These are phyloP conservation scores for Zygosaccharomyces gambellarensis DNA, from an alignment of 805 yeast species.

Conservation along the genomic window DNA sequence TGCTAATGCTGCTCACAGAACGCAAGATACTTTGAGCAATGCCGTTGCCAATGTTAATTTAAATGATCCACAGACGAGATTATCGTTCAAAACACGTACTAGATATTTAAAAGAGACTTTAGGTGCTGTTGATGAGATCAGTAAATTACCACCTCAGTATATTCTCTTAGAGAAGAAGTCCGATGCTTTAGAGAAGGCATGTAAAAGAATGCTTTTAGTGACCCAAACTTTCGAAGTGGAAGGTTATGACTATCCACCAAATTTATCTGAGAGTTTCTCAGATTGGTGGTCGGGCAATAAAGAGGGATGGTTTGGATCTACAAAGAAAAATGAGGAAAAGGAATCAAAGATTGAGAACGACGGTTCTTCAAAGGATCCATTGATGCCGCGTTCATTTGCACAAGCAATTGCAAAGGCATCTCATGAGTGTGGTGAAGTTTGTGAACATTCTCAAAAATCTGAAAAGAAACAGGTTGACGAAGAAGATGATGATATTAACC, in stretches of 20 bases:
- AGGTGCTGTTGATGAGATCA: slow-evolving; percentile 60
- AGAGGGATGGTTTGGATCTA: slow-evolving; percentile 21
- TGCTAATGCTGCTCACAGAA: slow-evolving; percentile 30
- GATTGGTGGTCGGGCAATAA: slow-evolving; percentile 44
- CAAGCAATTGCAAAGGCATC: slow-evolving; percentile 64
- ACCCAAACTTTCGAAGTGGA: slow-evolving; percentile 66
- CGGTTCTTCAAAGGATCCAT: slow-evolving; percentile 8
- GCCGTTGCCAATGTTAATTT: slow-evolving; percentile 26
- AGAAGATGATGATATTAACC: slow-evolving; percentile 48
- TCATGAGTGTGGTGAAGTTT: slow-evolving; percentile 44
- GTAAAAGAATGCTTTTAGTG: slow-evolving; percentile 47
- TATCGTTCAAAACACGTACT: slow-evolving; percentile 28
- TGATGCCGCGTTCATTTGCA: slow-evolving; percentile 64
- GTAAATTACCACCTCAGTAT: slow-evolving; percentile 72
- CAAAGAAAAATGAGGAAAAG: slow-evolving; percentile 8
- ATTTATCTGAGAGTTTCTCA: slow-evolving; percentile 57
- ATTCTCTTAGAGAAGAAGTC: slow-evolving; percentile 60
- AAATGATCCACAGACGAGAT: slow-evolving; percentile 31
- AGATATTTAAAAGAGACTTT: slow-evolving; percentile 51
- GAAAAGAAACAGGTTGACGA: slow-evolving; percentile 35
- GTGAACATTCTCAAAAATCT: slow-evolving; percentile 26
- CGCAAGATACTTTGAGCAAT: slow-evolving; percentile 28
- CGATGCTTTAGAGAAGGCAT: slow-evolving; percentile 57
- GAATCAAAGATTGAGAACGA: slow-evolving; percentile 4
- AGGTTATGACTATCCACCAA: slow-evolving; percentile 80